These are phyloP conservation scores for Phaseolus lunatus DNA, from an alignment of 306 rosid species.

Conservation along the genomic window DNA sequence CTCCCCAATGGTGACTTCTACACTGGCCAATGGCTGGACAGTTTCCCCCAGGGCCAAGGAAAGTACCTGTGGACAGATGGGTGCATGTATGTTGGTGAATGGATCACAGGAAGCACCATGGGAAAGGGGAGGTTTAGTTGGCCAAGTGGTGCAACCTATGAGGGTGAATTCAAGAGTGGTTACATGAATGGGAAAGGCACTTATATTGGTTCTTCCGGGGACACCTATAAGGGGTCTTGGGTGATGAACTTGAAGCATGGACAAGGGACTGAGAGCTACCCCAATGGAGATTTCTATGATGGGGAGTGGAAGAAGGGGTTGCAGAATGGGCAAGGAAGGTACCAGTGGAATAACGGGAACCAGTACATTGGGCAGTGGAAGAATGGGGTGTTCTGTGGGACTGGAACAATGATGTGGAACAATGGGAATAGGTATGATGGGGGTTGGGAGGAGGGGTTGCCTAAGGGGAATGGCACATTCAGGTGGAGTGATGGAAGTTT, in stretches of 20 bases:
- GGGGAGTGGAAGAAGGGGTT: constrained; percentile 91
- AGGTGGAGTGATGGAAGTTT: constrained; percentile 74
- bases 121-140: constrained; percentile 91
- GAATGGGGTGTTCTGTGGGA: constrained; percentile 71
- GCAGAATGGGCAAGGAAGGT: constrained; percentile 83
- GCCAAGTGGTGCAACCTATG: constrained; percentile 95
- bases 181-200: constrained; percentile 89
- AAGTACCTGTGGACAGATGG: constrained; percentile 92
- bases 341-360: constrained; percentile 85
- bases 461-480: constrained; percentile 86
- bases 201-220: constrained; percentile 74
- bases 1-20: constrained; percentile 80
- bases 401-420: constrained; percentile 76
- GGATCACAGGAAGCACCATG: constrained; percentile 67
- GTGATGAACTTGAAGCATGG: constrained; percentile 83
- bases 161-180: constrained; percentile 77
- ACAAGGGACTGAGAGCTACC: constrained; percentile 66
- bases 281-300: constrained; percentile 86
- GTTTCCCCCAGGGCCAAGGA: constrained; percentile 77
- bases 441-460: constrained; percentile 79
- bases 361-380: constrained; percentile 82
- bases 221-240: constrained; percentile 83
- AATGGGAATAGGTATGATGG: constrained; percentile 86
- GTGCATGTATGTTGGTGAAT: constrained; percentile 89
- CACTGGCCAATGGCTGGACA: constrained; percentile 73